phyloP scores from a whole-genome alignment of 352 stramenopile species.

The Pythium monospermum region DNA sequence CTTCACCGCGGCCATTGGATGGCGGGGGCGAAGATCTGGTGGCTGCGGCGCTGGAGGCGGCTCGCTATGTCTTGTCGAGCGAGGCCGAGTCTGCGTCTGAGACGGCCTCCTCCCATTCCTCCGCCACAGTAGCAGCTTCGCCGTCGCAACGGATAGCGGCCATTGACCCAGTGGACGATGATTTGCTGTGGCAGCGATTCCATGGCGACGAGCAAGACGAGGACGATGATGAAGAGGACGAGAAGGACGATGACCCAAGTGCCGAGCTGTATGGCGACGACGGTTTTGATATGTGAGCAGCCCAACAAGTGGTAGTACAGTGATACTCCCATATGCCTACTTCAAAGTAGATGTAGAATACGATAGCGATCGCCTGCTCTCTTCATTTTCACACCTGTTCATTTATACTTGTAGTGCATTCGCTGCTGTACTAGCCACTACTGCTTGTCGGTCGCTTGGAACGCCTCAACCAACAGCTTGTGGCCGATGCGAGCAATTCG shows the following conservation, averaged over 20 bases:
- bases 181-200: slow-evolving; percentile 21
- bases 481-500: slow-evolving; percentile 70
- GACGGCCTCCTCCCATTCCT: no score
- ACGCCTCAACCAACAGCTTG: slow-evolving; percentile 62
- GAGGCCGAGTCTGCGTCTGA: no score
- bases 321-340: no score
- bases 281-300: slow-evolving; percentile 17
- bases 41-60: slow-evolving; percentile 13
- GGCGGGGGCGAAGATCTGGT: slow-evolving; percentile 2
- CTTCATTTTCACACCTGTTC: no score
- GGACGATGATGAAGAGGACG: slow-evolving; percentile 6
- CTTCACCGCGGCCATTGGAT: no score
- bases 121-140: background rate
- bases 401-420: no score
- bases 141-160: slow-evolving; percentile 6
- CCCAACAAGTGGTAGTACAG: no score
- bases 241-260: slow-evolving; percentile 9
- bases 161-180: slow-evolving; percentile 25
- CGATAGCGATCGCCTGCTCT: no score
- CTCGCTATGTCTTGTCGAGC: slow-evolving; percentile 1
- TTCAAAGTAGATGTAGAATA: no score
- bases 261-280: slow-evolving; percentile 25
- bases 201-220: slow-evolving; percentile 1
- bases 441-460: no score
- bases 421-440: no score